A percentile compares a stretch with the other conserved stretches of the same genome.
Conservation (phyloP, 2,329 filamentous ascomycete genomes). For the Lecanicillium sp. region DNA sequence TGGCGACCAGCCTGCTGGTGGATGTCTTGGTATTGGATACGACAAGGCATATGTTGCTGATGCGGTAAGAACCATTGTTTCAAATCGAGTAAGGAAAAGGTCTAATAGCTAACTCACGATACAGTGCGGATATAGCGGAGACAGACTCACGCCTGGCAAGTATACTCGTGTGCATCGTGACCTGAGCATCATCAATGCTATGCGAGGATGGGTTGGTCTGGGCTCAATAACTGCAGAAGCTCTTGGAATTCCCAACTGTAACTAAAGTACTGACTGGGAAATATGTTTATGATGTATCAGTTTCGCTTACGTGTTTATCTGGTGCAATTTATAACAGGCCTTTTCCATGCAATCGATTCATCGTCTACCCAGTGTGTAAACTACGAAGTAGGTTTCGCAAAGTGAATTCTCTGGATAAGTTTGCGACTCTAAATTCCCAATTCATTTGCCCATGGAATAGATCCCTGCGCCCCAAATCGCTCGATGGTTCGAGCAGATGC, state of each 20-base stretch:
- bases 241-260: not conserved
- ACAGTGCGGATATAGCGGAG: constrained; percentile 2
- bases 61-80: not conserved
- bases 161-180: constrained; percentile 5
- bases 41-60: constrained; percentile 2
- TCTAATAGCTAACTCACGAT: not conserved
- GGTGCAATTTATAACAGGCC: no score
- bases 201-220: constrained; percentile 2
- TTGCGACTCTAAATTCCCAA: no score
- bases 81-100: not conserved
- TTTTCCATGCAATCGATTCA: no score
- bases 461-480: no score
- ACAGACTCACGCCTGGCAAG: constrained; percentile 1
- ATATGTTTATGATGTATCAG: no score
- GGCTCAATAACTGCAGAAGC: not conserved
- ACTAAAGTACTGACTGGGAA: not conserved
- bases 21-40: constrained; percentile 2
- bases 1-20: not conserved
- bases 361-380: no score
- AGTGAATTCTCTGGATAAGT: no score
- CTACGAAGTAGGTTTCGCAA: no score
- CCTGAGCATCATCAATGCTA: constrained; percentile 3
- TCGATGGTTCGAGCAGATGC: no score
- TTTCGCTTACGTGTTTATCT: no score
- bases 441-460: no score